Conservation (phyloP, 2,329 filamentous ascomycete genomes). For the Talaromyces sp. region DNA sequence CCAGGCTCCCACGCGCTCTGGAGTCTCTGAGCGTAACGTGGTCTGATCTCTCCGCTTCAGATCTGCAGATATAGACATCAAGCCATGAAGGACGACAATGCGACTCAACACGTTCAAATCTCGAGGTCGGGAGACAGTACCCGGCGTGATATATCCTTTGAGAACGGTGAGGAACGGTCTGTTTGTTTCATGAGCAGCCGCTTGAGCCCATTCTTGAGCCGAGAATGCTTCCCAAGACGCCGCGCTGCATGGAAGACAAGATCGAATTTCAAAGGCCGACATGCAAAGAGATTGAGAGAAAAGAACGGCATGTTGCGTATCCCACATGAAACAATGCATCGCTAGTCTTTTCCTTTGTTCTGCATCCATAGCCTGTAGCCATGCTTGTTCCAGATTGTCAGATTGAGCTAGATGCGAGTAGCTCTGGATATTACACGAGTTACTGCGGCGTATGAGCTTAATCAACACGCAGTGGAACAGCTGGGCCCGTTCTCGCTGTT, state of each 20-base stretch:
- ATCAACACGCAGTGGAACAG: constrained; percentile 56
- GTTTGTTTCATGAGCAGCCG: constrained; percentile 38
- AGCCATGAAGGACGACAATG: constrained; percentile 55
- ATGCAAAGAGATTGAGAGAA: constrained; percentile 65
- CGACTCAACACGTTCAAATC: constrained; percentile 52
- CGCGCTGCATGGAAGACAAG: constrained; percentile 54
- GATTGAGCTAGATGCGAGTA: constrained; percentile 33
- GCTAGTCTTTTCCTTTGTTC: constrained; percentile 60
- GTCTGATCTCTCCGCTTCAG: constrained; percentile 61
- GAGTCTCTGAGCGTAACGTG: constrained; percentile 47
- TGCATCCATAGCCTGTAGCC: constrained; percentile 52
- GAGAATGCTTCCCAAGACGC: constrained; percentile 56
- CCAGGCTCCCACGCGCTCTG: constrained; percentile 47
- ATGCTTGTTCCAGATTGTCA: constrained; percentile 45
- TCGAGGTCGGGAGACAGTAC: constrained; percentile 33
- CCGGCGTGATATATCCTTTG: constrained; percentile 54
- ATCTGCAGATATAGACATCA: constrained; percentile 62
- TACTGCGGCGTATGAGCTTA: constrained; percentile 53
- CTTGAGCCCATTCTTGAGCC: constrained; percentile 49
- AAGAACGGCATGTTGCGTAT: constrained; percentile 61
- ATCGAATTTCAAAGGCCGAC: constrained; percentile 61
- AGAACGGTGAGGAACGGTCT: constrained; percentile 50
- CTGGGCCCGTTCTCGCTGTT: constrained; percentile 62
- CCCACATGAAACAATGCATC: constrained; percentile 63
- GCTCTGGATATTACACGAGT: constrained; percentile 48